Percentiles rank a stretch among this genome's conserved stretches.
phyloP scores from a whole-genome alignment of 139 green algal species.

The Chlorokybus atmophyticus region DNA sequence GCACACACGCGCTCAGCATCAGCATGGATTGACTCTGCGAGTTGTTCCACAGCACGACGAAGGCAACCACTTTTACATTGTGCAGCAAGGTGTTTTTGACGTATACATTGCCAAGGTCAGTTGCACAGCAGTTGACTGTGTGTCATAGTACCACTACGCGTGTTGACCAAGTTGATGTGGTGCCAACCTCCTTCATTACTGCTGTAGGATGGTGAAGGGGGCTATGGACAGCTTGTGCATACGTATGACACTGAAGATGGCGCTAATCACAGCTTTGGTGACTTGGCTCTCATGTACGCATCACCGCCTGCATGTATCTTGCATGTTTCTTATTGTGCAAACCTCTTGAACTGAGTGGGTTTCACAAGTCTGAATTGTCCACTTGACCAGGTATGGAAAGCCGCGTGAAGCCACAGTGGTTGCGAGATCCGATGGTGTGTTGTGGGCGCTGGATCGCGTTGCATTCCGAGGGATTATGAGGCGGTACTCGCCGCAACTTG shows the following conservation, averaged over 20 bases:
- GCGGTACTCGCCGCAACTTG: constrained; percentile 6
- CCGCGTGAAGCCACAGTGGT: constrained; percentile 65
- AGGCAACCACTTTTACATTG: constrained; percentile 71
- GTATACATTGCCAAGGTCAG: neutral
- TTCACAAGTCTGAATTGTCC: neutral
- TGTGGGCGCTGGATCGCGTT: constrained; percentile 47
- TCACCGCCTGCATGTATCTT: neutral
- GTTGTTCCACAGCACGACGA: constrained; percentile 52
- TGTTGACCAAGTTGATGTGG: no score
- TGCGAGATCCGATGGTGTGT: constrained; percentile 36
- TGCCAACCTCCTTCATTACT: no score
- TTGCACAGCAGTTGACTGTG: no score
- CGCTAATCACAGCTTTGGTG: no score
- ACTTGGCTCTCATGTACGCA: neutral
- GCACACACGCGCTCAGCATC: no score
- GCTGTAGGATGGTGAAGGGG: no score
- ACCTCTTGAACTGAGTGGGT: neutral
- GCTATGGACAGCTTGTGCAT: no score
- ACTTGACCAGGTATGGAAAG: constrained; percentile 32
- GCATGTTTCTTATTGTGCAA: neutral
- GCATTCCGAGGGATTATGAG: constrained; percentile 30
- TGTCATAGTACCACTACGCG: no score
- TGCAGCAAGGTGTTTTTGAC: constrained; percentile 40
- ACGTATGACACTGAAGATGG: no score
- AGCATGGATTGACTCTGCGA: no score